Conservation (phyloP, 2,329 filamentous ascomycete species). For the Grosmannia huntii region DNA sequence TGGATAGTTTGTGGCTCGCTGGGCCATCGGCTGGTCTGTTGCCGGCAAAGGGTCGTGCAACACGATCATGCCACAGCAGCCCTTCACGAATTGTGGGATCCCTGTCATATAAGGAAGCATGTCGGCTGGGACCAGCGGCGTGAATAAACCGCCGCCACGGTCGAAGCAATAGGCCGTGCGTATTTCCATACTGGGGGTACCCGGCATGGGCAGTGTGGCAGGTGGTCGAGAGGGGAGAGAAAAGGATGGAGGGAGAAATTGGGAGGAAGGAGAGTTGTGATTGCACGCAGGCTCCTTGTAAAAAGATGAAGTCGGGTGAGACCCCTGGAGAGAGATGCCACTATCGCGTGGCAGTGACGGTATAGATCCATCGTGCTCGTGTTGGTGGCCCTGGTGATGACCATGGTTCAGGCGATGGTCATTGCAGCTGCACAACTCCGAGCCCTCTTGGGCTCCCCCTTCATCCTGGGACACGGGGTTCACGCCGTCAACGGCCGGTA, state of each 20-base stretch:
- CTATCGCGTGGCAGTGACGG: background rate
- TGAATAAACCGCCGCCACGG: conserved; percentile 39
- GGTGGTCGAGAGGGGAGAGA: background rate
- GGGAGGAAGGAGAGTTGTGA: background rate
- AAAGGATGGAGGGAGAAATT: background rate
- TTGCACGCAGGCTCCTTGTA: background rate
- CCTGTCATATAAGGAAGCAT: conserved; percentile 31
- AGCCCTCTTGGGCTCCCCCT: background rate
- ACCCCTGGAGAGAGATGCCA: background rate
- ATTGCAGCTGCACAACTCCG: background rate
- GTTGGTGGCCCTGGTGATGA: background rate
- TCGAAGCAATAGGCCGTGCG: conserved; percentile 38
- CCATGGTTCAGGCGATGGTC: background rate
- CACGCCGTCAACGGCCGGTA: background rate
- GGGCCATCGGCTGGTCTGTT: background rate
- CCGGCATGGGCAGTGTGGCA: background rate
- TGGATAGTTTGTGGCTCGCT: background rate
- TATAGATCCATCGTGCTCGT: background rate
- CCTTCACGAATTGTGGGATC: conserved; percentile 28
- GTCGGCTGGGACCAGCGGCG: conserved; percentile 43
- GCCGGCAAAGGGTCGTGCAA: conserved; percentile 17
- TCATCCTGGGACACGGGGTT: background rate
- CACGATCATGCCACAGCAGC: conserved; percentile 30
- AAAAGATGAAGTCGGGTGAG: background rate
- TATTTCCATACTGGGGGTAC: background rate